Conservation (phyloP, 805 yeast genomes). For the Pichia pseudocactophila region DNA sequence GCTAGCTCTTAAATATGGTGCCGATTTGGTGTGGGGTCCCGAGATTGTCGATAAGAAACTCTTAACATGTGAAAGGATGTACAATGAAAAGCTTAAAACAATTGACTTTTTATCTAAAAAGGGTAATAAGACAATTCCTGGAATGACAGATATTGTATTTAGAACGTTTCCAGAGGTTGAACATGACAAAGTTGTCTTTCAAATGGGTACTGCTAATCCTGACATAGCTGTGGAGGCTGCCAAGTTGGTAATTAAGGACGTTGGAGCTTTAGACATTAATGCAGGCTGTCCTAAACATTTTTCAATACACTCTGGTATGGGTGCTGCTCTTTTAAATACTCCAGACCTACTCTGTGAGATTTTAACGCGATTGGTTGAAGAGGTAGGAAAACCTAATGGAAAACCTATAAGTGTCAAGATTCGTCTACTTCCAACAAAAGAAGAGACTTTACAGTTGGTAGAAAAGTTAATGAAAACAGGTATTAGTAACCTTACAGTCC, state of each 20-base stretch:
- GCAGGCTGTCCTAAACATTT: conserved; percentile 98
- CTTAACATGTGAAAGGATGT: conserved; percentile 55
- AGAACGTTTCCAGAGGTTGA: conserved; percentile 63
- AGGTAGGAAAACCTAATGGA: conserved; percentile 68
- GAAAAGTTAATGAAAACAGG: conserved; percentile 62
- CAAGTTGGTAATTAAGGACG: conserved; percentile 68
- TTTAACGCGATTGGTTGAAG: conserved; percentile 53
- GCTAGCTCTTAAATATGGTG: conserved; percentile 73
- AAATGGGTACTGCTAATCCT: conserved; percentile 82
- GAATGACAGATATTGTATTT: conserved; percentile 47
- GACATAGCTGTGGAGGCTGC: conserved; percentile 87
- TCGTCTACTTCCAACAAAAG: conserved; percentile 58
- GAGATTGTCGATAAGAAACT: conserved; percentile 87
- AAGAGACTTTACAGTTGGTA: conserved; percentile 54
- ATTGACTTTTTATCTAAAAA: conserved; percentile 45
- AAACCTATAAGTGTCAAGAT: conserved; percentile 91
- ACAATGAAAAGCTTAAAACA: conserved; percentile 48
- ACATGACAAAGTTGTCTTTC: conserved; percentile 65
- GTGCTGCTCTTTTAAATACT: conserved; percentile 79
- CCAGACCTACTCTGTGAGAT: conserved; percentile 75
- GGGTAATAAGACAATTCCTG: conserved; percentile 35
- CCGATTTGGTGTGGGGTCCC: conserved; percentile 95
- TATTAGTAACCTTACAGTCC: conserved; percentile 76
- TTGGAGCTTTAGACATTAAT: conserved; percentile 86
- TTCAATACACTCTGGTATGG: conserved; percentile 94